These are phyloP conservation scores for Calocera viscosa DNA, from an alignment of 768 basidiomycete species.

Conservation along the genomic window DNA sequence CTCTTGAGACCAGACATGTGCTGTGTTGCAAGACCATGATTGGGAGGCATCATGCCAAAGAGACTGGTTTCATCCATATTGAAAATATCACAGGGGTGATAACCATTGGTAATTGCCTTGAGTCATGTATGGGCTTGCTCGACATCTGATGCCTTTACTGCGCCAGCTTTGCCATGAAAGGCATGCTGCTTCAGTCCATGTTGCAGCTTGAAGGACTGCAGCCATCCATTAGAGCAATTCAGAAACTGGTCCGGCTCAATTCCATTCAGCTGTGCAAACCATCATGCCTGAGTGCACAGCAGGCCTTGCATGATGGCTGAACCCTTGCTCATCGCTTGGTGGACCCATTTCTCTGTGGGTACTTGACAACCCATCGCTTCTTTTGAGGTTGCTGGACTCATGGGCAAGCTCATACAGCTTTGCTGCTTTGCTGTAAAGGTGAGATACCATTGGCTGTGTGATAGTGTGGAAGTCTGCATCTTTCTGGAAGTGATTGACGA, in stretches of 20 bases:
- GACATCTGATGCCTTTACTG: conserved; percentile 20
- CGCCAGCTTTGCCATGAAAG: conserved; percentile 26
- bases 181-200: neutral
- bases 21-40: conserved; percentile 26
- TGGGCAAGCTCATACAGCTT: conserved; percentile 12
- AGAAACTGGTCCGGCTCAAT: conserved; percentile 28
- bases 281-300: conserved; percentile 27
- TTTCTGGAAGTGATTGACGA: too few species aligned
- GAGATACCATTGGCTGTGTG: conserved; percentile 29
- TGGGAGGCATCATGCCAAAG: conserved; percentile 21
- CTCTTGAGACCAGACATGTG: conserved; percentile 29
- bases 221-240: conserved; percentile 29
- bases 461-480: conserved; percentile 12
- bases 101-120: conserved; percentile 13
- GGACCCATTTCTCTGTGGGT: conserved; percentile 31
- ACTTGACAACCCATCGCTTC: conserved; percentile 22
- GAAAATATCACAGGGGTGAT: neutral
- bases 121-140: conserved; percentile 18
- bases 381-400: conserved; percentile 12
- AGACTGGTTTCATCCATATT: conserved; percentile 3
- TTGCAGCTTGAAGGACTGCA: conserved; percentile 9
- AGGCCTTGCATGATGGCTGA: conserved; percentile 31
- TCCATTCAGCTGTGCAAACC: conserved; percentile 27
- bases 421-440: conserved; percentile 25
- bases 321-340: conserved; percentile 26